Evolutionary conservation across 2,329 filamentous ascomycete species (phyloP), one percentile per base, ranked within the genome.

Genomic region (Aureobasidium sp.): DNA sequence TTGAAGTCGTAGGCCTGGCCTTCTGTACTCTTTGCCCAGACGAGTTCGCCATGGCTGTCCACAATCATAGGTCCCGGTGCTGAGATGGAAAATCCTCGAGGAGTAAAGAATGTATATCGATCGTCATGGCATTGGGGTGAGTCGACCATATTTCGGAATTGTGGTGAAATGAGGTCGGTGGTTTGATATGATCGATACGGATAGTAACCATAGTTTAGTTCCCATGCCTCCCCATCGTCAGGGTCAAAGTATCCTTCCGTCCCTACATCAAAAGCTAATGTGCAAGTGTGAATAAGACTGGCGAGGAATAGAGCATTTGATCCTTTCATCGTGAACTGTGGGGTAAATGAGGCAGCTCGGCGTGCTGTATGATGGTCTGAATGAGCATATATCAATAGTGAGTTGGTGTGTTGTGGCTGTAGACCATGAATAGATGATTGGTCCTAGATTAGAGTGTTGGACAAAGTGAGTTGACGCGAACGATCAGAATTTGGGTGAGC

Each of bases 1-100:
- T 68, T 75, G 25, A 79, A 67, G 65, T 78, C 74, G 55, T 77
- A 77, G 11, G 75, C 75, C 59, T 77, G 72, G 4, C 75, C 75
- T 29, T 70, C 71, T 40, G 73, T 76, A 54, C 74, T 73, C 58
- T 74, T 67, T 11, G 68, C 58, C 75, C 75, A 77, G 5, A 76
- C 67, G 47, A 76, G 65, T 16, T 76, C 71, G 18, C 73, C 74
- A 29, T 67, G 54, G 8, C 66, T 64, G 55, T 77, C 74, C 36
- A 76, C 64, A n/a, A 78, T 73, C 72, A 76, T 75, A 4, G 75
- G 75, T 18, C 73, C 75, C 11, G 76, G 74, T 25, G 71, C 69
- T 6, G 66, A 50, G 20, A 77, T 69, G 16, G 70, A 70, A 66
- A 69, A 74, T 9, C 76, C 76, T 64, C 74, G 66, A 16, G 76